Evolutionary conservation across 2,329 filamentous ascomycete species (phyloP).

Genomic region (Colletotrichum higginsianum): DNA sequence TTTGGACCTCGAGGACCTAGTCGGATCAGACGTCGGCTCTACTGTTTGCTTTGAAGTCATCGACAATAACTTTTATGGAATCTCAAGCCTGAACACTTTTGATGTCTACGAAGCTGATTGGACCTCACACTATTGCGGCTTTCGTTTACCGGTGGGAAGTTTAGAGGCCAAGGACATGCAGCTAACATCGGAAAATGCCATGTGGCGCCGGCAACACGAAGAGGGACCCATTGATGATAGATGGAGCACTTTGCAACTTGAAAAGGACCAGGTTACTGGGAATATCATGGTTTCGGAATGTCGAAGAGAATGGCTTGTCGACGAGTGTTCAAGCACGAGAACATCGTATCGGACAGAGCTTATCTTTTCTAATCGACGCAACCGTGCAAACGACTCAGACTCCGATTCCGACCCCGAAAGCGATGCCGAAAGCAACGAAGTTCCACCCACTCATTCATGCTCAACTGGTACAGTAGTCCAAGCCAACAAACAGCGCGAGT

Average conservation of each 20-base stretch:
- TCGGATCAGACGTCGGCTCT: conserved; percentile 75
- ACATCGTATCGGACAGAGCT: conserved; percentile 76
- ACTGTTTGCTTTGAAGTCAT: conserved; percentile 82
- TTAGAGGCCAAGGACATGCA: conserved; percentile 57
- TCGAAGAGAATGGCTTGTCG: conserved; percentile 75
- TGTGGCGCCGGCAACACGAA: conserved; percentile 77
- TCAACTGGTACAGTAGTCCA: background rate
- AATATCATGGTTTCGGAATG: conserved; percentile 75
- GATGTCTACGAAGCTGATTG: conserved; percentile 76
- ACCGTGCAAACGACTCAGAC: conserved; percentile 41
- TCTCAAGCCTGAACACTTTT: conserved; percentile 76
- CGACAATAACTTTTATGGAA: conserved; percentile 75
- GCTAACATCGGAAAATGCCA: conserved; percentile 59
- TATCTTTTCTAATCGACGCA: conserved; percentile 52
- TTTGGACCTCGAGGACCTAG: conserved; percentile 70
- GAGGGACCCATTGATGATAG: conserved; percentile 82
- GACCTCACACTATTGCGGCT: conserved; percentile 79
- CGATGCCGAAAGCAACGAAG: background rate
- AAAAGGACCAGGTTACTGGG: conserved; percentile 71
- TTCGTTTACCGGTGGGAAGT: conserved; percentile 71
- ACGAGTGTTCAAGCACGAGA: conserved; percentile 70
- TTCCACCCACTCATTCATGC: background rate
- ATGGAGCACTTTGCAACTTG: conserved; percentile 78
- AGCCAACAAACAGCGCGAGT: conserved; percentile 47
- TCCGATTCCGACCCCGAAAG: conserved; percentile 20